Percentiles rank a stretch among this genome's conserved stretches.
These are phyloP conservation scores for Penicillium sp. DNA, from an alignment of 2,329 filamentous ascomycete genomes.

Conservation along the genomic window DNA sequence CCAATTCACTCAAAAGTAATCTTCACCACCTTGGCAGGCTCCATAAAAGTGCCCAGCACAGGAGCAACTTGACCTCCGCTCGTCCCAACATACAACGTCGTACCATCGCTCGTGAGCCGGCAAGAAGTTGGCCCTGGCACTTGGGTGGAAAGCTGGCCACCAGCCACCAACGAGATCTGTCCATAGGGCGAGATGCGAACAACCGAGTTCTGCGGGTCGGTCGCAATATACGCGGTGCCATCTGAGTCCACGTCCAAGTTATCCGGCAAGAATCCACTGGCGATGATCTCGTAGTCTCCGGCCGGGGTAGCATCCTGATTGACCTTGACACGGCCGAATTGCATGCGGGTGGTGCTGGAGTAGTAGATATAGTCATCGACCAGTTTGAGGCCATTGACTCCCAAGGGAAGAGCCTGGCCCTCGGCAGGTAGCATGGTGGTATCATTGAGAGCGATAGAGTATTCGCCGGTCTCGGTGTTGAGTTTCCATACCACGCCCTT, in stretches of 20 bases:
- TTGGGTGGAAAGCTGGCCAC: constrained; percentile 31
- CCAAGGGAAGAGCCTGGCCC: constrained; percentile 29
- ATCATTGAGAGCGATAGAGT: constrained; percentile 28
- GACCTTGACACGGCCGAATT: constrained; percentile 32
- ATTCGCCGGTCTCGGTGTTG: constrained; percentile 27
- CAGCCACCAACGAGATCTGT: constrained; percentile 31
- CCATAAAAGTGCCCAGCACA: constrained; percentile 31
- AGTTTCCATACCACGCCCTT: constrained; percentile 32
- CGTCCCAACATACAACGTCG: constrained; percentile 34
- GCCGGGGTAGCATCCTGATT: constrained; percentile 23
- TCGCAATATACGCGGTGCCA: constrained; percentile 31
- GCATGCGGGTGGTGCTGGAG: constrained; percentile 31
- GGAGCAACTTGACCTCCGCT: constrained; percentile 34
- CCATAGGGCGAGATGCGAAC: constrained; percentile 31
- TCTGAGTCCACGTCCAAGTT: constrained; percentile 30
- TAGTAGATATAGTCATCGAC: constrained; percentile 32
- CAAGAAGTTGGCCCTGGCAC: constrained; percentile 31
- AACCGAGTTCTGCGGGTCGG: constrained; percentile 34
- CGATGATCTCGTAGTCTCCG: constrained; percentile 32
- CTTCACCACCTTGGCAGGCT: constrained; percentile 32
- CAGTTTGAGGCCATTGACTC: constrained; percentile 29
- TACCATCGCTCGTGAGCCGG: constrained; percentile 23
- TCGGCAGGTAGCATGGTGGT: constrained; percentile 32
- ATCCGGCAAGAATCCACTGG: constrained; percentile 33
- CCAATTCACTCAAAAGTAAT: constrained; percentile 20